These are phyloP conservation scores for Polysphondylium violaceum DNA, from an alignment of 78 protist species.

Conservation along the genomic window DNA sequence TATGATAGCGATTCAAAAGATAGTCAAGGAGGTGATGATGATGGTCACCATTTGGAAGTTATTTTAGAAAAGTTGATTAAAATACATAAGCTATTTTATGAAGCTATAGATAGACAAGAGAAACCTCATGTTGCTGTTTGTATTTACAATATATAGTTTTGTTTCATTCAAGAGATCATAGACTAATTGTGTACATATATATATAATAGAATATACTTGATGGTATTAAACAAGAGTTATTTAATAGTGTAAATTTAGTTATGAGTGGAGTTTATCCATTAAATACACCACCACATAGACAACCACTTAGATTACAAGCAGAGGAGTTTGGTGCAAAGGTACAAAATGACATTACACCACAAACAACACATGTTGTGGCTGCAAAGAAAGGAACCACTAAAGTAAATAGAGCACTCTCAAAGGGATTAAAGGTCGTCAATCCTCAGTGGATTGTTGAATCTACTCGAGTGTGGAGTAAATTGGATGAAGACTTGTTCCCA, in stretches of 20 bases:
- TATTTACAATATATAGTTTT: neutral
- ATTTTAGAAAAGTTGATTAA: slow-evolving; percentile 5
- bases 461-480: neutral
- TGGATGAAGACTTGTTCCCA: slow-evolving; percentile 18
- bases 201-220: too few relatives aligned
- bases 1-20: neutral
- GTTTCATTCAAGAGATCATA: too few relatives aligned
- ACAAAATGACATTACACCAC: slow-evolving; percentile 19
- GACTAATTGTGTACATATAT: too few relatives aligned
- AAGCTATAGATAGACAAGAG: slow-evolving; percentile 1
- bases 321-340: slow-evolving; percentile 31
- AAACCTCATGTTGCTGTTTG: slow-evolving; percentile 32
- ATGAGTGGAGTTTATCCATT: slow-evolving; percentile 67
- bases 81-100: slow-evolving; percentile 34
- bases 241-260: slow-evolving; percentile 21
- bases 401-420: slow-evolving; percentile 32
- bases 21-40: neutral
- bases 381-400: slow-evolving; percentile 45
- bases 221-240: slow-evolving; percentile 28
- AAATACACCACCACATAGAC: slow-evolving; percentile 17
- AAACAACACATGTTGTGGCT: slow-evolving; percentile 58
- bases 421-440: slow-evolving; percentile 21
- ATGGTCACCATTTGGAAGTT: slow-evolving; percentile 31
- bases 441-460: slow-evolving; percentile 33
- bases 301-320: slow-evolving; percentile 44